Evolutionary conservation across 352 stramenopile genomes (phyloP).

Genomic region (Globisporangium sylvaticum): DNA sequence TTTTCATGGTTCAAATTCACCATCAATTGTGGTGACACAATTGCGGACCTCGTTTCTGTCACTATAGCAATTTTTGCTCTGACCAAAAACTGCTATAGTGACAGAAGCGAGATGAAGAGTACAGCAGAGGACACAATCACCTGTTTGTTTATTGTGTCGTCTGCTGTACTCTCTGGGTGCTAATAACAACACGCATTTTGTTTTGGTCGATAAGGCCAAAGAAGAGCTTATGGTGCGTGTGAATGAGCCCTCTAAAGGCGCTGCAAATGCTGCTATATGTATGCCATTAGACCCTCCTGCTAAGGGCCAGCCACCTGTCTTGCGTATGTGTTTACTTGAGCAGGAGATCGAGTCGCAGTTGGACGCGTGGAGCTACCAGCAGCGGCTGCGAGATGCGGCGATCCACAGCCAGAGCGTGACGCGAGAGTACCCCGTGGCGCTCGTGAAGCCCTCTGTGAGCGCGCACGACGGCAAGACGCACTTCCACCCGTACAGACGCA

Average conservation of each 20-base stretch:
- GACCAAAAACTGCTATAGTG: too few species aligned
- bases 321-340: too few species aligned
- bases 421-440: constrained; percentile 35
- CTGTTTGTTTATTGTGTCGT: too few species aligned
- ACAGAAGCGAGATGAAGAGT: too few species aligned
- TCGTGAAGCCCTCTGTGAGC: constrained; percentile 23
- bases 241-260: too few species aligned
- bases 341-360: constrained; percentile 40
- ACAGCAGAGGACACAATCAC: too few species aligned
- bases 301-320: too few species aligned
- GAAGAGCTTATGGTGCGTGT: background rate
- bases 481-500: constrained; percentile 7
- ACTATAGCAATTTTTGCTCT: too few species aligned
- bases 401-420: constrained; percentile 43
- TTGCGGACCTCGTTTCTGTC: background rate
- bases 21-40: too few species aligned
- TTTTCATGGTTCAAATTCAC: background rate
- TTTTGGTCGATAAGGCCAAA: background rate
- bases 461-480: background rate
- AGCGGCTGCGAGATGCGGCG: constrained; percentile 44
- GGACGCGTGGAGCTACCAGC: constrained; percentile 46
- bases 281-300: too few species aligned
- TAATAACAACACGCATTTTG: background rate
- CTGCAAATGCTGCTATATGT: too few species aligned
- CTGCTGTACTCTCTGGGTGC: background rate